Evolutionary conservation across 352 stramenopile genomes (phyloP), one percentile per base, ranked within the genome.

Genomic region (Pythium volutum): DNA sequence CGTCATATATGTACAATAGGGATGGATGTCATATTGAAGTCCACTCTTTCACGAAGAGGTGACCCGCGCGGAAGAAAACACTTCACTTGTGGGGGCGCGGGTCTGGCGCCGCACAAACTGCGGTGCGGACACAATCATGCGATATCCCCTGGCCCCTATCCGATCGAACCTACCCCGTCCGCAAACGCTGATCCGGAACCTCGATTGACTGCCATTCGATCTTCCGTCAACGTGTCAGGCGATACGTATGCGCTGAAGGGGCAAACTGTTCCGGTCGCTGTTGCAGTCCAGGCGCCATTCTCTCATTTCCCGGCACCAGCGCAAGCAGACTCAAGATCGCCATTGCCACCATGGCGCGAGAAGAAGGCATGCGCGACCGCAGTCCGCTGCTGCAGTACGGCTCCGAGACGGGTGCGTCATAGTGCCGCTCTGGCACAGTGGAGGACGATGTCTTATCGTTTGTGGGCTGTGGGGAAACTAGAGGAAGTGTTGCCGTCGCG

Each of bases 381-480:
- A 88, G 76, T 46, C 77, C 74, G 29, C 43, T 91, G 55, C 77
- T 89, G 41, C 76, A 74, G 26, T 89, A 89, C 31, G 79, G 79
- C 53, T 89, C 77, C 4, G 73, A 75, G 20, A 70, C 52, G 50
- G 64, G 72, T 81, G 65, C 27, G 42, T 46, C 42, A 8, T 27
- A 11, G 18, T 16, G 42, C n/a, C 12, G 39, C 12, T 18, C 7
- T 20, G n/a, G n/a, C n/a, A n/a, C n/a, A n/a, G n/a, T n/a, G n/a
- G n/a, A n/a, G n/a, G n/a, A n/a, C n/a, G n/a, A n/a, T 45, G 9
- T 4, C n/a, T 25, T 18, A 29, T 11, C 31, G 31, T 36, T 36
- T 8, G 31, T 36, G 2, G 36, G 36, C 18, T 3, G 4, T 15
- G 25, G 45, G 23, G 52, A 42, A 14, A 36, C 26, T 43, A 66